A percentile compares a stretch with the other conserved stretches of the same genome.
Evolutionary conservation across 2,329 filamentous ascomycete species (phyloP).

Genomic region (Penicillium expansum): DNA sequence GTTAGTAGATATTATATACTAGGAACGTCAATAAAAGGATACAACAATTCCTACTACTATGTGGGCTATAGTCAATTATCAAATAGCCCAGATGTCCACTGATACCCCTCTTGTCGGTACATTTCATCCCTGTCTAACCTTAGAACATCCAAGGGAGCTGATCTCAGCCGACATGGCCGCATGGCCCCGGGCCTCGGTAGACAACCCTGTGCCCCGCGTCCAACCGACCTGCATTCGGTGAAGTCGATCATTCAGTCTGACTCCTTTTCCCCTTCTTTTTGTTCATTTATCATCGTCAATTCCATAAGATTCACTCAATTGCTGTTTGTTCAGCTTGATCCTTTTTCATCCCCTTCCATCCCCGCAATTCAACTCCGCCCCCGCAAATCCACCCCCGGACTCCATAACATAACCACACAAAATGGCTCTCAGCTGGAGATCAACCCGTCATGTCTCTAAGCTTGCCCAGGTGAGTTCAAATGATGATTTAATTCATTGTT

Average conservation of each 20-base stretch:
- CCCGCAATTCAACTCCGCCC: conserved; percentile 23
- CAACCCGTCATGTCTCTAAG: conserved; percentile 39
- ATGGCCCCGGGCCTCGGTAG: conserved; percentile 28
- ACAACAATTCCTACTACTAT: neutral
- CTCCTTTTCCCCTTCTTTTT: neutral
- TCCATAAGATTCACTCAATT: conserved; percentile 3
- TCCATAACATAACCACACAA: conserved; percentile 13
- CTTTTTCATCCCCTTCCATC: neutral
- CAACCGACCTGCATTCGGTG: conserved; percentile 17
- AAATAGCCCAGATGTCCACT: neutral
- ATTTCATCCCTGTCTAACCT: neutral
- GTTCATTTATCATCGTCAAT: neutral
- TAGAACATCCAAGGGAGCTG: neutral
- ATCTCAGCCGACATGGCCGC: conserved; percentile 18
- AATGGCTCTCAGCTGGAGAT: conserved; percentile 39
- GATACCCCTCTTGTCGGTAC: neutral
- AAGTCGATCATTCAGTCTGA: conserved; percentile 13
- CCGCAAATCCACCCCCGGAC: conserved; percentile 26
- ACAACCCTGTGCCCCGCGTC: conserved; percentile 18
- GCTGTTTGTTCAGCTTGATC: conserved; percentile 1
- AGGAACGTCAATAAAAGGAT: neutral
- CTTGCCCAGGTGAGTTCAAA: conserved; percentile 34
- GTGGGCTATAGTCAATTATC: too few species aligned
- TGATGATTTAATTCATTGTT: neutral
- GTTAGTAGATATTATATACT: neutral